phyloP scores from a whole-genome alignment of 2,329 filamentous ascomycete species.

The Penicillium sp. region DNA sequence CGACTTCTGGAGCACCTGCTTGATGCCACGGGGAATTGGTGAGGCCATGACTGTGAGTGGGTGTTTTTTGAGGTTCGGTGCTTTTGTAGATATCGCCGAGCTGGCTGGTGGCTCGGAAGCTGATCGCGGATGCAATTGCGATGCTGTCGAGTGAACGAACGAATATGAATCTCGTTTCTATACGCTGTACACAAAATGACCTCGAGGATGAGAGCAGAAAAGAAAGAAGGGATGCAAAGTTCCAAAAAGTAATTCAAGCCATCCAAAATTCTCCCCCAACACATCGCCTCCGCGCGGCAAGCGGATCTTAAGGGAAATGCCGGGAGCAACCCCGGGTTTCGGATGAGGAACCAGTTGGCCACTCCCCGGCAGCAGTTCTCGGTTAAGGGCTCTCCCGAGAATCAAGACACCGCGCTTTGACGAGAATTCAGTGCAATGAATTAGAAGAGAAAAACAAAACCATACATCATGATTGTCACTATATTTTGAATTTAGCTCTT shows the following conservation, averaged over 20 bases:
- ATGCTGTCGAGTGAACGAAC: not conserved
- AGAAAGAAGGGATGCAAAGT: not conserved
- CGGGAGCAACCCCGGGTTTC: slow-evolving; percentile 34
- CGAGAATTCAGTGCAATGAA: not conserved
- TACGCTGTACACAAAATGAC: slow-evolving; percentile 1
- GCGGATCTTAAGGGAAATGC: slow-evolving; percentile 45
- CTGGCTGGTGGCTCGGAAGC: not conserved
- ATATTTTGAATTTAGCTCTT: not conserved
- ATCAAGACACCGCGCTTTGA: not conserved
- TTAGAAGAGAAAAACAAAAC: not conserved
- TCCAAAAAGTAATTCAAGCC: not conserved
- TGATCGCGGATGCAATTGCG: not conserved
- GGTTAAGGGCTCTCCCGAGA: slow-evolving; percentile 39
- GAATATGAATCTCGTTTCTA: not conserved
- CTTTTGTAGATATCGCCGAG: slow-evolving; percentile 10
- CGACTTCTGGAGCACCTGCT: slow-evolving; percentile 74
- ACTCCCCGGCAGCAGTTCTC: slow-evolving; percentile 37
- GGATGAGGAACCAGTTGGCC: slow-evolving; percentile 22
- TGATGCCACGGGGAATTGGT: slow-evolving; percentile 64
- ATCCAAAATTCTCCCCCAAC: slow-evolving; percentile 7
- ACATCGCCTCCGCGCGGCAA: slow-evolving; percentile 11
- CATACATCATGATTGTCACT: not conserved
- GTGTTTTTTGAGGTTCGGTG: not conserved
- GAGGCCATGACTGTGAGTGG: slow-evolving; percentile 45
- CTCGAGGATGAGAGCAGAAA: slow-evolving; percentile 7